Base-by-base conservation (phyloP, 306 rosid genomes). In the Sindora glabra region DNA sequence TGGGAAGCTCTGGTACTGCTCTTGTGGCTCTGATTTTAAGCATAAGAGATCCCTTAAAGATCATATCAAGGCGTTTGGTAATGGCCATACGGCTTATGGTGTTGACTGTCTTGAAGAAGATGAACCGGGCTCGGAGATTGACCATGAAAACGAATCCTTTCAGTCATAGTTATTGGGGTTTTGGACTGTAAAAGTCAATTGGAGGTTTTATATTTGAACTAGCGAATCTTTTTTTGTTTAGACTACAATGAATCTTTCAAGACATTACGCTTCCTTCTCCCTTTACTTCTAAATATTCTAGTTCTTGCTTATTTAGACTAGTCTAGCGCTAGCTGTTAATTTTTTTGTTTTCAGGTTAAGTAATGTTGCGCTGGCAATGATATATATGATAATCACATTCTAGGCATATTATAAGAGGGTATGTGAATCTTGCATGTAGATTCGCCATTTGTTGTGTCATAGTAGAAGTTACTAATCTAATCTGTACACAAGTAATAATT, bases 1-100 rank as follows among this genome's bases (percentile, higher is more conserved):
- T 65, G 97, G 97, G 15, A 90, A 87, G 71, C 85, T 90, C 2
- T 90, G 97, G 97, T 85, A 90, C 74, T 90, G 97, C 74, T 76
- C 86, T 56, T 90, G 97, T 69, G 97, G 97, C 0, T 90, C 97
- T 2, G 97, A 90, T 65, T 90, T 90, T 55, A 90, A 87, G 78
- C 97, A 90, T 67, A 90, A 90, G 26, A 85, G 97, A 22, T 90
- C 97, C 33, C 86, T 90, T 46, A 90, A 87, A 29, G 97, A 90
- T 64, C 97, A 90, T 58, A 73, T 87, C 69, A 90, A 87, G 70
- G 95, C 97, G 0, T 90, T 90, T 76, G 97, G 97, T 29, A 58
- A 74, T 62, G 86, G 82, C 63, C 97, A 87, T 68, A 70, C 78
- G 12, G 85, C 95, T 65, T 84, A 59, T 74, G 97, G 85, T 9